Evolutionary conservation across 2,329 filamentous ascomycete species (phyloP), one percentile per base, ranked within the genome.

Genomic region (Arthrobotrys megalospora): DNA sequence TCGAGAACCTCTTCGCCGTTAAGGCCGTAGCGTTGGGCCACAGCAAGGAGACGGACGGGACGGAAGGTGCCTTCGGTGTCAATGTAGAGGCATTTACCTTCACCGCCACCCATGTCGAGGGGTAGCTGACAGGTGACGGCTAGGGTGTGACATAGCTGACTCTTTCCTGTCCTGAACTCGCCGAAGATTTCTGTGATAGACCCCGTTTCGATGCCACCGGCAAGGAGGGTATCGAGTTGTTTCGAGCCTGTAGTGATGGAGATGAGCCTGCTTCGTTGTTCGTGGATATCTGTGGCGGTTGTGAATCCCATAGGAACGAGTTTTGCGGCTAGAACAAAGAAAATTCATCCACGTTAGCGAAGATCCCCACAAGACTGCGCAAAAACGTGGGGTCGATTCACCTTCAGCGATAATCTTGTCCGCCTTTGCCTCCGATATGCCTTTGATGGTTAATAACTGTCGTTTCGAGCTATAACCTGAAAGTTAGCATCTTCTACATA

Each of bases 301-400:
- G 96, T 99, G 84, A 99, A 99, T 48, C 96, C 96, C 94, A 99
- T 97, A 0, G 96, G 96, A 0, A 99, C 96, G 64, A 98, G 89
- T 85, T 97, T 99, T 0, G 94, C 94, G 32, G 95, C 95, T 96
- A 50, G 34, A 32, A 16, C 66, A 48, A 14, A 16, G 8, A 80
- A 71, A 60, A 62, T 24, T 8, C 45, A 52, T 7, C 53, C 11
- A 68, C 55, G 65, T 76, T 64, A 76, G 72, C 72, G 32, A 43
- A 32, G 11, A 10, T 12, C 41, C 43, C 43, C 48, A 43, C 48
- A 8, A 50, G 34, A 12, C 6, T 4, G 7, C n/a, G 41, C n/a
- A 16, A 12, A 28, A 78, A 45, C 48, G 71, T 38, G 67, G 28
- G 28, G 58, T 34, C 14, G 36, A 3, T 52, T 63, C 64, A 95